Conservation (phyloP, 495 filamentous ascomycete genomes). For the Aspergillus funiculosus region DNA sequence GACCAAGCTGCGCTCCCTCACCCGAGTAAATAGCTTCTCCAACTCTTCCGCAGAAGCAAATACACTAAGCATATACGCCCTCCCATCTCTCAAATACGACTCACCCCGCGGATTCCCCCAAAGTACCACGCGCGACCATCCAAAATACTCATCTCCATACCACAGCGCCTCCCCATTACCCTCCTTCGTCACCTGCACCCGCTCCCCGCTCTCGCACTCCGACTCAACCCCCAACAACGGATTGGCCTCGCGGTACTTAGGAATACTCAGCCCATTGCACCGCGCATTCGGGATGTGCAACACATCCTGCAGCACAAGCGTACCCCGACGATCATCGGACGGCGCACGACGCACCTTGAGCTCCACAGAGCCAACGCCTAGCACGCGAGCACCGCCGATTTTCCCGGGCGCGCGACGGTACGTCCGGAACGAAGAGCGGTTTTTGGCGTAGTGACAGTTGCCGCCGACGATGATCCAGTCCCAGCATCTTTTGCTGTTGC, state of each 20-base stretch:
- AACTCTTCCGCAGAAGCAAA: slow-evolving; percentile 16
- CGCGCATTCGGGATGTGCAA: slow-evolving; percentile 23
- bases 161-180: slow-evolving; percentile 15
- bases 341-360: slow-evolving; percentile 15
- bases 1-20: slow-evolving; percentile 12
- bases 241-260: no score
- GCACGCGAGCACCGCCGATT: slow-evolving; percentile 9
- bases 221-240: neutral
- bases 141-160: slow-evolving; percentile 15
- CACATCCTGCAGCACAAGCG: slow-evolving; percentile 21
- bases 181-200: neutral
- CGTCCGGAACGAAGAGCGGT: slow-evolving; percentile 22
- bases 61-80: slow-evolving; percentile 12
- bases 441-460: slow-evolving; percentile 26
- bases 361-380: slow-evolving; percentile 23
- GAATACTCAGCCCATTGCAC: slow-evolving; percentile 29
- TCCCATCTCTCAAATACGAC: slow-evolving; percentile 8
- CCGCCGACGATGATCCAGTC: slow-evolving; percentile 23
- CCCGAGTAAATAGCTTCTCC: slow-evolving; percentile 13
- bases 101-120: slow-evolving; percentile 21
- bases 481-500: slow-evolving; percentile 14
- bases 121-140: slow-evolving; percentile 16
- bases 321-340: slow-evolving; percentile 3
- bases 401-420: slow-evolving; percentile 20
- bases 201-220: slow-evolving; percentile 8